Evolutionary conservation across 805 yeast species (phyloP).

Genomic region (Clavispora asparagi): DNA sequence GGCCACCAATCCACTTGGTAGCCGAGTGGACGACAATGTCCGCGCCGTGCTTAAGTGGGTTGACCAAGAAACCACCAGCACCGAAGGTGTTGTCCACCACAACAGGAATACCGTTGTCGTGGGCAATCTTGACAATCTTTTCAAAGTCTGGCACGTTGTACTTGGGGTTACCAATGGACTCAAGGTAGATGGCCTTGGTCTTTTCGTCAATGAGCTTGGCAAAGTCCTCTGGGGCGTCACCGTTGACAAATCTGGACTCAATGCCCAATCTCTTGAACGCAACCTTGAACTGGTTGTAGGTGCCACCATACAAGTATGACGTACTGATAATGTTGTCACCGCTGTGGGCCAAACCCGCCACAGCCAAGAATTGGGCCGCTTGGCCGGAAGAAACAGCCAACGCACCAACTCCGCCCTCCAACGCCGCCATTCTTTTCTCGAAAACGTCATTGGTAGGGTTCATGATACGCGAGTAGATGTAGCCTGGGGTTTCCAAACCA

Average conservation of each 20-base stretch:
- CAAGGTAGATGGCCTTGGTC: conserved; percentile 87
- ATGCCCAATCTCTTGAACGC: conserved; percentile 87
- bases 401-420: conserved; percentile 91
- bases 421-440: conserved; percentile 87
- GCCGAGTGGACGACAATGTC: conserved; percentile 93
- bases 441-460: conserved; percentile 92
- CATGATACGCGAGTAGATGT: conserved; percentile 82
- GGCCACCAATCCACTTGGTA: conserved; percentile 98
- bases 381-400: conserved; percentile 93
- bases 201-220: conserved; percentile 70
- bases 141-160: conserved; percentile 91
- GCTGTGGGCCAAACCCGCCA: conserved; percentile 74
- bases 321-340: conserved; percentile 92
- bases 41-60: conserved; percentile 85
- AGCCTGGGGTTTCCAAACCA: conserved; percentile 79
- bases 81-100: conserved; percentile 96
- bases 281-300: conserved; percentile 91
- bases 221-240: conserved; percentile 73
- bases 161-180: conserved; percentile 89
- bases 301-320: conserved; percentile 89
- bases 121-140: conserved; percentile 68
- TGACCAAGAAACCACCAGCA: conserved; percentile 86
- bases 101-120: conserved; percentile 80
- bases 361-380: conserved; percentile 87
- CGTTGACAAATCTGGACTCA: conserved; percentile 77